A percentile compares a stretch with the other conserved stretches of the same genome.
Conservation (phyloP, 768 basidiomycete species). For the Russula ochroleuca region DNA sequence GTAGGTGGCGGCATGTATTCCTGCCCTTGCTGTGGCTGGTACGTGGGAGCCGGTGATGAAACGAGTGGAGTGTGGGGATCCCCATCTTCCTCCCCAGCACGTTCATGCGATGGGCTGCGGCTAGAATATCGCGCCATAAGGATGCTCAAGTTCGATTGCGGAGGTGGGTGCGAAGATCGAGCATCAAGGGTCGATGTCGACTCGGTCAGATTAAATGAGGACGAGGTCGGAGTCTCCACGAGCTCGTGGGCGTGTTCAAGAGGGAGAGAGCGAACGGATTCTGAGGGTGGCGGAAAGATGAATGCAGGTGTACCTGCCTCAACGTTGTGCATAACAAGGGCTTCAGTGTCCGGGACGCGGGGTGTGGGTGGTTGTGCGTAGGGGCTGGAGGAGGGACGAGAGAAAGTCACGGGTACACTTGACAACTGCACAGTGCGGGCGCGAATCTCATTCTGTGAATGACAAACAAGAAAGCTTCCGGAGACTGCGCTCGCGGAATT, state of each 20-base stretch:
- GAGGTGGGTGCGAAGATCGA: conserved; percentile 21
- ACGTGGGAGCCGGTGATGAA: conserved; percentile 2
- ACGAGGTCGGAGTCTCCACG: conserved; percentile 31
- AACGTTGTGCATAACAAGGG: conserved; percentile 20
- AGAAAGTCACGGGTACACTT: conserved; percentile 41
- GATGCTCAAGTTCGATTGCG: conserved; percentile 38
- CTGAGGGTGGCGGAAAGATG: conserved; percentile 22
- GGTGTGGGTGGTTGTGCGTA: conserved; percentile 33
- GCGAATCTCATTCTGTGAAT: conserved; percentile 62
- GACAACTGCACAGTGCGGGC: conserved; percentile 64
- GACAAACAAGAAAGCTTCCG: conserved; percentile 35
- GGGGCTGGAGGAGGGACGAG: conserved; percentile 29
- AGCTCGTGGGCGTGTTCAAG: conserved; percentile 19
- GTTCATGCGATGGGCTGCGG: conserved; percentile 15
- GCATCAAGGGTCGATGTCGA: conserved; percentile 26
- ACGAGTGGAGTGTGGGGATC: conserved; percentile 10
- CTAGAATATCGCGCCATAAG: conserved; percentile 33
- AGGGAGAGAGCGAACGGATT: conserved; percentile 16
- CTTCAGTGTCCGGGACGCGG: conserved; percentile 39
- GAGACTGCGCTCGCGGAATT: conserved; percentile 24
- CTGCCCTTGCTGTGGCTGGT: not conserved
- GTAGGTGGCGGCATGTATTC: not conserved
- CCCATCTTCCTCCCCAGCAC: conserved; percentile 7
- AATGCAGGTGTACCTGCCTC: conserved; percentile 23
- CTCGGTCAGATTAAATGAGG: conserved; percentile 27